A percentile compares a stretch with the other conserved stretches of the same genome.
phyloP scores from a whole-genome alignment of 2,329 filamentous ascomycete species.

The Teratosphaeria gauchensis region DNA sequence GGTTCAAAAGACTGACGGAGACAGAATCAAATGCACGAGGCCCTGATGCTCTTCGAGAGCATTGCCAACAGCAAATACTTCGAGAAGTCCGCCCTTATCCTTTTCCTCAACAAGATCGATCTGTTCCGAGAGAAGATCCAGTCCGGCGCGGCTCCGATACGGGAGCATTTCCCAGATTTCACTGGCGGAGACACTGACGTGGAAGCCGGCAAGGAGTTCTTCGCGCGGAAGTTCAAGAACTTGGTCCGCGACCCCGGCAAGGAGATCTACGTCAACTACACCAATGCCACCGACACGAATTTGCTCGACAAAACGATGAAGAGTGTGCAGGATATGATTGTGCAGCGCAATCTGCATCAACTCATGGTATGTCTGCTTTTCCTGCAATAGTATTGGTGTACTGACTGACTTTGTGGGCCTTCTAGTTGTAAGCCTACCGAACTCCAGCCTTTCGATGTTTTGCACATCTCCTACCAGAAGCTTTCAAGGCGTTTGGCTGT shows the following conservation, averaged over 20 bases:
- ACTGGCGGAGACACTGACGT: slow-evolving; percentile 35
- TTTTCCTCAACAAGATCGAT: slow-evolving; percentile 47
- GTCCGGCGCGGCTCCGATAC: slow-evolving; percentile 37
- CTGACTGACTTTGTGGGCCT: not conserved
- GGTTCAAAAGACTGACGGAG: slow-evolving; percentile 2
- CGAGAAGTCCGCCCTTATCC: slow-evolving; percentile 41
- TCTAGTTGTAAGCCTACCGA: not conserved
- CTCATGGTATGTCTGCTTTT: slow-evolving; percentile 26
- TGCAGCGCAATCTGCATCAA: slow-evolving; percentile 42
- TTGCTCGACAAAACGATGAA: slow-evolving; percentile 44
- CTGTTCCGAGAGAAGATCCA: slow-evolving; percentile 42
- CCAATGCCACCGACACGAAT: slow-evolving; percentile 44
- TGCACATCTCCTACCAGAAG: not conserved
- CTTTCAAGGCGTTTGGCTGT: not conserved
- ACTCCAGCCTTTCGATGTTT: not conserved
- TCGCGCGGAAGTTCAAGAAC: slow-evolving; percentile 42
- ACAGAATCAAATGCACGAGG: slow-evolving; percentile 48
- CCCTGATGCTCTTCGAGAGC: slow-evolving; percentile 44
- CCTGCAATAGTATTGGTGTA: not conserved
- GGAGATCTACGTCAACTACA: slow-evolving; percentile 44
- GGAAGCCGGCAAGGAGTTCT: slow-evolving; percentile 40
- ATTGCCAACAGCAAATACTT: slow-evolving; percentile 46
- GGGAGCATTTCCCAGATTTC: slow-evolving; percentile 42
- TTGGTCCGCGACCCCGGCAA: slow-evolving; percentile 41
- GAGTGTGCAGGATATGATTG: slow-evolving; percentile 45